Base-by-base conservation (phyloP, 2,329 filamentous ascomycete genomes). In the Colletotrichum ledebouriae region DNA sequence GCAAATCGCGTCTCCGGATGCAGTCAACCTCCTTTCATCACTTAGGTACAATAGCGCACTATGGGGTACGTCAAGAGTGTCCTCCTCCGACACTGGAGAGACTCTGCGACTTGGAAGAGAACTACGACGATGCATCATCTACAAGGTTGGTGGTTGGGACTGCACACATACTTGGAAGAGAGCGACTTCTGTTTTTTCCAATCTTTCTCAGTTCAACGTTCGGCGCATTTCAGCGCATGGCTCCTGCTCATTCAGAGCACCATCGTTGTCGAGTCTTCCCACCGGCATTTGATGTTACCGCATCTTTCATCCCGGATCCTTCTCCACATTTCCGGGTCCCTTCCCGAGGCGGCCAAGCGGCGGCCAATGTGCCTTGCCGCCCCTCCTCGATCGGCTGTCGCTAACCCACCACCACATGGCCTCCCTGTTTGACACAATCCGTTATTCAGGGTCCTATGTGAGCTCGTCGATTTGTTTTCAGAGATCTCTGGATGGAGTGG, bases 261-360 rank as follows among this genome's bases (percentile, higher is more conserved):
- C 25, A 2, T 44, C 47, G 44, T 22, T 44, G 13, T 37, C 50
- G 41, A 69, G 50, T 37, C 55, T 59, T 55, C 53, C 61, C 49
- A 65, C 61, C 41, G 41, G 13, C 3, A 50, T 66, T 56, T 4
- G 66, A 69, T 66, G 66, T 46, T 55, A 69, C 55, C 50, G 49
- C 61, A 34, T 42, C 34, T 61, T 57, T 58, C 44, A 39, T 63
- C 67, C 67, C 33, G 63, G 44, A 58, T 59, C 29, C 34, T 13
- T 58, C 62, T 13, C 67, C 67, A 69, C 63, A 67, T 44, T 67
- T 67, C 58, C 58, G 67, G 57, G 39, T 56, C 57, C 44, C 52
- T 69, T 63, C 63, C 52, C 57, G 63, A 67, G 63, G 67, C 67
- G 67, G 67, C 67, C 67, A 67, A 61, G 63, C 52, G 49, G 63